phyloP scores from a whole-genome alignment of 805 yeast genomes.

The Ogataea sp. region DNA sequence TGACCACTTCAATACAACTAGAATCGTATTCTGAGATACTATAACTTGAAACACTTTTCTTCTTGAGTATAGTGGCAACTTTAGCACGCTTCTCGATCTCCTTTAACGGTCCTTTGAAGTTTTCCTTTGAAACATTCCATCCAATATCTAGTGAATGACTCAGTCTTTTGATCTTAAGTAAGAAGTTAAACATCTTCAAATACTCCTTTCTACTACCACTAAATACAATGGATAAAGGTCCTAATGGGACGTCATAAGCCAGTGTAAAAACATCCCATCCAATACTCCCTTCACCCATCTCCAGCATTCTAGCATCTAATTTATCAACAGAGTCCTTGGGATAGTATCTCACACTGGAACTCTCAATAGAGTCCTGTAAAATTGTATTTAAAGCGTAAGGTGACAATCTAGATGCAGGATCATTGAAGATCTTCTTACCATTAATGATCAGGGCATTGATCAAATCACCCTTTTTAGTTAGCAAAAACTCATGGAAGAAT shows the following conservation, averaged over 20 bases:
- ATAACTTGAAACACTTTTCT: conserved; percentile 2
- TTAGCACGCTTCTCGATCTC: conserved; percentile 9
- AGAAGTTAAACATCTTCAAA: conserved; percentile 71
- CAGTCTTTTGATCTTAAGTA: conserved; percentile 71
- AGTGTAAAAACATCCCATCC: conserved; percentile 94
- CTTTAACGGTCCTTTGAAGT: conserved; percentile 18
- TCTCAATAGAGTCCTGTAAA: conserved; percentile 53
- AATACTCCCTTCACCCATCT: conserved; percentile 56
- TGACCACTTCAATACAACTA: conserved; percentile 14
- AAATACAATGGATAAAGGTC: conserved; percentile 33
- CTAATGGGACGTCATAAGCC: conserved; percentile 54
- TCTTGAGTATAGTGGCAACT: conserved; percentile 5
- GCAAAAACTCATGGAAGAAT: conserved; percentile 55
- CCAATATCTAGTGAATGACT: conserved; percentile 39
- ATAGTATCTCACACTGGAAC: conserved; percentile 39
- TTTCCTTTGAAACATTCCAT: conserved; percentile 33
- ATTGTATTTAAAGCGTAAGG: conserved; percentile 59
- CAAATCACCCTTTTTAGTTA: conserved; percentile 78
- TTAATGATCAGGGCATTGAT: conserved; percentile 54
- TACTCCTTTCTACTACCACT: conserved; percentile 50
- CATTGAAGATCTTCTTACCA: conserved; percentile 44
- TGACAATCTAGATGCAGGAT: conserved; percentile 56
- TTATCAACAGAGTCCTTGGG: conserved; percentile 35
- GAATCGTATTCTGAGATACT: conserved; percentile 8
- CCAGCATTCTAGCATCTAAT: conserved; percentile 78